These are phyloP conservation scores for Komagataella kurtzmanii DNA, from an alignment of 805 yeast species.

Conservation along the genomic window DNA sequence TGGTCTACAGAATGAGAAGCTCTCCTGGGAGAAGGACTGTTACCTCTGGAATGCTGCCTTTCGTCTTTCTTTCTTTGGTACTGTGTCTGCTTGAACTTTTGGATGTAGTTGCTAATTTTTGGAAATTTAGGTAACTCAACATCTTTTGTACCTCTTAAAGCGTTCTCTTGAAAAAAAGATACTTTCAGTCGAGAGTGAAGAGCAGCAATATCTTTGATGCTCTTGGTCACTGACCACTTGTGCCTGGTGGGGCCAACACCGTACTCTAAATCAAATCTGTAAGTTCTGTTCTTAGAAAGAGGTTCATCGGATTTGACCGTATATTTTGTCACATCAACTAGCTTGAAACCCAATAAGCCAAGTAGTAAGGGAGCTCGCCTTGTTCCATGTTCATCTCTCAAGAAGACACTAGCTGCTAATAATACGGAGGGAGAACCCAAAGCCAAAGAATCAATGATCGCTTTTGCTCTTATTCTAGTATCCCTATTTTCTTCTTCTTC, in stretches of 20 bases:
- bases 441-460: constrained; percentile 34
- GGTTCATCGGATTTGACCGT: constrained; percentile 17
- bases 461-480: constrained; percentile 12
- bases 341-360: constrained; percentile 54
- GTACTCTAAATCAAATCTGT: constrained; percentile 69
- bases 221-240: constrained; percentile 69
- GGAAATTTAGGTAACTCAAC: constrained; percentile 25
- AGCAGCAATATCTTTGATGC: constrained; percentile 55
- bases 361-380: constrained; percentile 75
- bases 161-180: constrained; percentile 29
- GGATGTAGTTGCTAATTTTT: constrained; percentile 16
- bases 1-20: background rate
- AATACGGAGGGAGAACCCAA: constrained; percentile 67
- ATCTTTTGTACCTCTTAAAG: constrained; percentile 11
- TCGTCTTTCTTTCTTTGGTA: background rate
- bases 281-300: constrained; percentile 24
- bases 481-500: constrained; percentile 7
- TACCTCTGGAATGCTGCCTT: background rate
- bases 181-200: constrained; percentile 60
- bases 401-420: constrained; percentile 59
- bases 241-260: constrained; percentile 74
- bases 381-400: constrained; percentile 62
- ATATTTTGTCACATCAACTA: constrained; percentile 31
- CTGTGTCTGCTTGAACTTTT: constrained; percentile 4
- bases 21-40: background rate